These are phyloP conservation scores for Yarrowia sp. DNA, from an alignment of 805 yeast species.

Conservation along the genomic window DNA sequence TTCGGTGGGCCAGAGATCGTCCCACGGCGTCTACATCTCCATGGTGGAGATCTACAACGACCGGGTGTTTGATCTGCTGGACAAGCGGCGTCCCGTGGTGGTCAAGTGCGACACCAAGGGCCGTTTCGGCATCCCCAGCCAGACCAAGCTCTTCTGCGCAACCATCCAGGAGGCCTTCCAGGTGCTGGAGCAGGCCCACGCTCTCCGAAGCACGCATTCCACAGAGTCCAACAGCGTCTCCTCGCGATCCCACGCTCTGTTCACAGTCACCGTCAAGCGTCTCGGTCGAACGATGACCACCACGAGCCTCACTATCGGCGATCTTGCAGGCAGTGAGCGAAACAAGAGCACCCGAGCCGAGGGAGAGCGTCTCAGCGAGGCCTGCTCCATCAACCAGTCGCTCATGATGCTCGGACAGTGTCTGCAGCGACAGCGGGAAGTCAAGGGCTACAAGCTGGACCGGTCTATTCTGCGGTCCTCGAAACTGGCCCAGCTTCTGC, in stretches of 20 bases:
- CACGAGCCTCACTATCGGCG: conserved; percentile 49
- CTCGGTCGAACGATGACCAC: conserved; percentile 31
- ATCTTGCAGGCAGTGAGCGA: conserved; percentile 55
- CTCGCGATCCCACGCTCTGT: conserved; percentile 54
- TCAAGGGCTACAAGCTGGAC: conserved; percentile 37
- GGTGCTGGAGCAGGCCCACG: conserved; percentile 44
- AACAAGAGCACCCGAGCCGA: conserved; percentile 47
- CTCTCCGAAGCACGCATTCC: conserved; percentile 44
- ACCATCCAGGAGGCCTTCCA: conserved; percentile 42
- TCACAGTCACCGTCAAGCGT: conserved; percentile 43
- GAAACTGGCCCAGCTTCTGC: conserved; percentile 49
- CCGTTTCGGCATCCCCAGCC: conserved; percentile 31
- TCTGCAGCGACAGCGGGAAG: conserved; percentile 42
- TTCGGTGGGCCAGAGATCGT: conserved; percentile 12
- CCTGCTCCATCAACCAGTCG: conserved; percentile 50
- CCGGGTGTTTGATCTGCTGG: conserved; percentile 43
- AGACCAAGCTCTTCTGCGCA: conserved; percentile 43
- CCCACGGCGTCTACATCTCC: conserved; percentile 47
- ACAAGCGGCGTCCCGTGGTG: conserved; percentile 32
- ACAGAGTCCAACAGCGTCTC: conserved; percentile 48
- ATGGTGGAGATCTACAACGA: conserved; percentile 56
- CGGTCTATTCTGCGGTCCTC: conserved; percentile 48
- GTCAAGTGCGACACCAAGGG: conserved; percentile 40
- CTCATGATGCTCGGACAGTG: conserved; percentile 52
- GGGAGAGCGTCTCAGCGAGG: conserved; percentile 49